A percentile compares a stretch with the other conserved stretches of the same genome.
Conservation (phyloP, 805 yeast species). For the Suhomyces pyralidae region DNA sequence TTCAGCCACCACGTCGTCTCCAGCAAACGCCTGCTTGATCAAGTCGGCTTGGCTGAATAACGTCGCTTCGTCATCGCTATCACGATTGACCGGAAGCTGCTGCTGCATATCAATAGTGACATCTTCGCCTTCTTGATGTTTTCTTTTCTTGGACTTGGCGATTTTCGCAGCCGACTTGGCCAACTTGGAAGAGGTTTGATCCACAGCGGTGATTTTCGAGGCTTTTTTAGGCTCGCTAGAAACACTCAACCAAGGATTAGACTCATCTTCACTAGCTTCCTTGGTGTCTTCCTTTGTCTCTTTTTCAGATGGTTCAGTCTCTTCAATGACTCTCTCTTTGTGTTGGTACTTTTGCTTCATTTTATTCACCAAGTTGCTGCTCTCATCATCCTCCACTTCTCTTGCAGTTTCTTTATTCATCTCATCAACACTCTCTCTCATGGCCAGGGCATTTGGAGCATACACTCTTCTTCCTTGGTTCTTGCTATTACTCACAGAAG, state of each 20-base stretch:
- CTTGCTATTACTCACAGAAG: conserved; percentile 46
- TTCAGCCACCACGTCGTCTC: conserved; percentile 86
- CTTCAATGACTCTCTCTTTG: not conserved
- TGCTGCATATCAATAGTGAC: conserved; percentile 50
- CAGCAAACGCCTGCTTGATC: conserved; percentile 91
- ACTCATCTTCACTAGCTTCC: conserved; percentile 11
- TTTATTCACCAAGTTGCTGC: conserved; percentile 44
- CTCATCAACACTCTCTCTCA: conserved; percentile 33
- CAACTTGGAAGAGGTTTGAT: conserved; percentile 35
- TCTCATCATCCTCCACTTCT: conserved; percentile 51
- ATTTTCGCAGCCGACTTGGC: conserved; percentile 41
- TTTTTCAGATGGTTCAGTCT: conserved; percentile 10
- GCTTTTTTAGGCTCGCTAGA: conserved; percentile 24
- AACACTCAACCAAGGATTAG: conserved; percentile 39
- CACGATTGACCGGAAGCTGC: conserved; percentile 53
- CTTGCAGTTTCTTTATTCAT: conserved; percentile 33
- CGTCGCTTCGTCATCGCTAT: conserved; percentile 40
- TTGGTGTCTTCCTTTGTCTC: conserved; percentile 9
- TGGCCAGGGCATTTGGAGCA: conserved; percentile 57
- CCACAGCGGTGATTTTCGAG: conserved; percentile 28
- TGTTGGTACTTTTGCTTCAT: conserved; percentile 21
- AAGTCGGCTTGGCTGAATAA: conserved; percentile 79
- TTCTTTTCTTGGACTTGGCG: conserved; percentile 33
- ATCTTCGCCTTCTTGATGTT: conserved; percentile 31
- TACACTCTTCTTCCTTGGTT: conserved; percentile 82